Conservation (phyloP, 148 eudicot species). For the Heliamphora exappendiculata region DNA sequence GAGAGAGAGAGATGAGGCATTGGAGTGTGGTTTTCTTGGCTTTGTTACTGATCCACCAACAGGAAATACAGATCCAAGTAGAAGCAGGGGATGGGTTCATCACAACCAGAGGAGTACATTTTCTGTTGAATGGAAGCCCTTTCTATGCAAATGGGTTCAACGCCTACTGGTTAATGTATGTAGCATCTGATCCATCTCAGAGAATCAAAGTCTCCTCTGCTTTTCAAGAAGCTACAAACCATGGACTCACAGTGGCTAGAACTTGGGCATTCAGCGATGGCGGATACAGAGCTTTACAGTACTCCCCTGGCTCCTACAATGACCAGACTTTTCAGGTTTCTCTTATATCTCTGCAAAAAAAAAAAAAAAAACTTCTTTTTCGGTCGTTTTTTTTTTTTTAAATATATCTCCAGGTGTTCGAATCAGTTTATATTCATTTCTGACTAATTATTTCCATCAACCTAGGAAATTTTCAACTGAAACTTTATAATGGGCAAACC, state of each 20-base stretch:
- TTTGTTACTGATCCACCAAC: conserved; percentile 13
- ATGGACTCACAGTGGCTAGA: conserved; percentile 47
- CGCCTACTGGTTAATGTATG: conserved; percentile 72
- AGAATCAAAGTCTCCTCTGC: conserved; percentile 36
- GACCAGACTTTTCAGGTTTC: conserved; percentile 55
- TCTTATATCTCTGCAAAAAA: no score
- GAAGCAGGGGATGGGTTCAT: conserved; percentile 32
- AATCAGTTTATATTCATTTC: no score
- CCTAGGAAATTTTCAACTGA: no score
- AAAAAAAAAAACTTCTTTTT: no score
- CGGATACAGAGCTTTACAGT: conserved; percentile 45
- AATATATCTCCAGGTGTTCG: no score
- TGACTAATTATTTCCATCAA: no score
- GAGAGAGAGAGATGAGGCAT: conserved; percentile 23
- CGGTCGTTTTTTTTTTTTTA: no score
- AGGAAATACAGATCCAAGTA: conserved; percentile 2
- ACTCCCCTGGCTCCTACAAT: conserved; percentile 60
- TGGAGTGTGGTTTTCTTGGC: conserved; percentile 11
- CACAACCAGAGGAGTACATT: conserved; percentile 31
- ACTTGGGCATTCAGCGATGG: conserved; percentile 82
- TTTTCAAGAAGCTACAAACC: conserved; percentile 37
- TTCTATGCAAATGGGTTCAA: conserved; percentile 68
- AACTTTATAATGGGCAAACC: no score
- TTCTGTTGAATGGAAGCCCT: conserved; percentile 37
- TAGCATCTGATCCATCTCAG: conserved; percentile 36